These are phyloP conservation scores for Aspergillus cejpii DNA, from an alignment of 2,329 filamentous ascomycete species.

Conservation along the genomic window DNA sequence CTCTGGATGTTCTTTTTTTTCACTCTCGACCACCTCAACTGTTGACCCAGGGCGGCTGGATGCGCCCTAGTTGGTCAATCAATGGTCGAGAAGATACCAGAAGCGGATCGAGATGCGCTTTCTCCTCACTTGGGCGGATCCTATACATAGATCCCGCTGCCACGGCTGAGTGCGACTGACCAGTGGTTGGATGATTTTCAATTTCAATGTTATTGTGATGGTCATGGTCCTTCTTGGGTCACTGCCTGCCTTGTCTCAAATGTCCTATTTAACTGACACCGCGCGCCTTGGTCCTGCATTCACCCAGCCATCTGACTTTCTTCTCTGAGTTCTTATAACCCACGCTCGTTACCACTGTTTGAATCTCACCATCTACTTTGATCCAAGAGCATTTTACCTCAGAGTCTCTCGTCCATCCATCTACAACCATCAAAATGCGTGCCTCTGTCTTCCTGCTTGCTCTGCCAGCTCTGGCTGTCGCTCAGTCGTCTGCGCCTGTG, in stretches of 20 bases:
- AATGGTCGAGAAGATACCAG: not conserved
- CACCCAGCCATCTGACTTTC: not conserved
- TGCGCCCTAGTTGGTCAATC: not conserved
- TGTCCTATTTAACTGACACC: not conserved
- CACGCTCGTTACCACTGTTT: not conserved
- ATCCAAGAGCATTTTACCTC: too few relatives aligned
- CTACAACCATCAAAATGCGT: constrained; percentile 40
- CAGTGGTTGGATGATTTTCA: not conserved
- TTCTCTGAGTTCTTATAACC: not conserved
- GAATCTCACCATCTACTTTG: constrained; percentile 2
- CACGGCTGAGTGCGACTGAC: not conserved
- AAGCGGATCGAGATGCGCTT: not conserved
- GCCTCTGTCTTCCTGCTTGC: constrained; percentile 40
- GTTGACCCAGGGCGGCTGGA: not conserved
- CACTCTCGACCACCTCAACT: not conserved
- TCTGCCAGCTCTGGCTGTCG: constrained; percentile 40
- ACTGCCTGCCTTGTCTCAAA: not conserved
- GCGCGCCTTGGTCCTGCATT: not conserved
- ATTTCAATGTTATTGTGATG: too few relatives aligned
- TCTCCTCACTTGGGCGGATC: not conserved
- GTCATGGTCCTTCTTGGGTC: not conserved
- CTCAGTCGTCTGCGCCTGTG: constrained; percentile 27
- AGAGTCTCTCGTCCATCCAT: constrained; percentile 4
- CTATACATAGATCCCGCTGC: not conserved
- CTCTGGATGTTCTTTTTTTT: not conserved